Conservation (phyloP, 148 eudicot genomes). For the Polygonum maritimum region DNA sequence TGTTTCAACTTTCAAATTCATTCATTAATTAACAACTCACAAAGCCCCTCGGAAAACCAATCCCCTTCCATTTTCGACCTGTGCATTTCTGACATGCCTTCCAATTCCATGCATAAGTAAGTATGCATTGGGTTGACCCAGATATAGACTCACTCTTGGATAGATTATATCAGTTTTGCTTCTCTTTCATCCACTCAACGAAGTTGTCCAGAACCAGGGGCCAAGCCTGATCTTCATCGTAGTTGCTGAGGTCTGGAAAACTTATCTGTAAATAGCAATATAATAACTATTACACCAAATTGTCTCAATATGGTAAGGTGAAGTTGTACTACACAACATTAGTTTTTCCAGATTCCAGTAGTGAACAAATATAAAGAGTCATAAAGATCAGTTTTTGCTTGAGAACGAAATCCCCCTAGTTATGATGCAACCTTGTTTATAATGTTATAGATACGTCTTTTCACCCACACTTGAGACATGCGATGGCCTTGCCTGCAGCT, state of each 20-base stretch:
- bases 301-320: not conserved
- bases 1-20: not conserved
- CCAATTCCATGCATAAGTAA: not conserved
- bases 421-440: not conserved
- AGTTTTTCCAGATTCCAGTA: not conserved
- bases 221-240: constrained; percentile 81
- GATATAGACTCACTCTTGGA: not conserved
- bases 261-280: constrained; percentile 43
- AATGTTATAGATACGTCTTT: not conserved
- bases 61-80: not conserved
- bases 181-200: constrained; percentile 87
- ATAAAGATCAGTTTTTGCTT: not conserved
- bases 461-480: not conserved
- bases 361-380: not conserved
- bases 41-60: not conserved
- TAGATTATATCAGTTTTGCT: constrained; percentile 21
- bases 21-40: not conserved
- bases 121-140: not conserved
- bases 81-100: not conserved
- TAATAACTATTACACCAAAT: not conserved
- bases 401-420: not conserved
- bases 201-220: constrained; percentile 89
- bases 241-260: constrained; percentile 73
- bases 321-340: not conserved
- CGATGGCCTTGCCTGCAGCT: not conserved